Evolutionary conservation across 75 land plant species (phyloP).

Genomic region (Chamaecyparis obtusa): DNA sequence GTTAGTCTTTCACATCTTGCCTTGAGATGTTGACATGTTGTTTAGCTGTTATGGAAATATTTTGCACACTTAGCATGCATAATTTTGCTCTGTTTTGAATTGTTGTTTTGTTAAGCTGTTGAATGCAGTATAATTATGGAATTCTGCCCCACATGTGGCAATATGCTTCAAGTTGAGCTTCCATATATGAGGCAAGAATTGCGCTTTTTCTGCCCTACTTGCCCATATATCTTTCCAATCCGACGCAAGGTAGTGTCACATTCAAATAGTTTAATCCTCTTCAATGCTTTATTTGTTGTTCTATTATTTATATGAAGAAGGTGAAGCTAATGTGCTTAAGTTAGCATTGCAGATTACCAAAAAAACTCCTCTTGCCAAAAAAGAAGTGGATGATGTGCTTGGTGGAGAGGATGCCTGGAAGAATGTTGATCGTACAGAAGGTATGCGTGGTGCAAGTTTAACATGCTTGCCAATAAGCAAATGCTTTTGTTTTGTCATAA

Average conservation of each 20-base stretch:
- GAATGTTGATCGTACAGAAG: conserved; percentile 48
- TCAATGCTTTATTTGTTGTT: conserved; percentile 1
- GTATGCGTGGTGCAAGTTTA: conserved; percentile 9
- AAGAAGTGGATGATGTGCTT: conserved; percentile 50
- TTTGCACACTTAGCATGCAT: not conserved
- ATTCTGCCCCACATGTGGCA: conserved; percentile 52
- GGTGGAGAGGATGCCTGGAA: conserved; percentile 61
- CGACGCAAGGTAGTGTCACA: conserved; percentile 35
- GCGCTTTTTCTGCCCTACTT: conserved; percentile 52
- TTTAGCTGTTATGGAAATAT: not conserved
- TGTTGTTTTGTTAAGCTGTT: not conserved
- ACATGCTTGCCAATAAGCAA: not conserved
- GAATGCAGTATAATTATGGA: conserved; percentile 31
- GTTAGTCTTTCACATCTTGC: not conserved
- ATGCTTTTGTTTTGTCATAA: not conserved
- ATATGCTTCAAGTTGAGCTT: conserved; percentile 39
- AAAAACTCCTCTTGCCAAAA: conserved; percentile 28
- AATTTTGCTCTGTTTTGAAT: not conserved
- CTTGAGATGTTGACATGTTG: not conserved
- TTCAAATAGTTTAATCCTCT: not conserved
- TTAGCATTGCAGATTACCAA: conserved; percentile 26
- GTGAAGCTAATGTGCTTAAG: not conserved
- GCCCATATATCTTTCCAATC: conserved; percentile 40
- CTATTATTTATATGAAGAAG: not conserved
- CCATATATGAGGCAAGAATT: conserved; percentile 26